phyloP scores from a whole-genome alignment of 169 alveolate genomes.

The Cryptosporidium canis region DNA sequence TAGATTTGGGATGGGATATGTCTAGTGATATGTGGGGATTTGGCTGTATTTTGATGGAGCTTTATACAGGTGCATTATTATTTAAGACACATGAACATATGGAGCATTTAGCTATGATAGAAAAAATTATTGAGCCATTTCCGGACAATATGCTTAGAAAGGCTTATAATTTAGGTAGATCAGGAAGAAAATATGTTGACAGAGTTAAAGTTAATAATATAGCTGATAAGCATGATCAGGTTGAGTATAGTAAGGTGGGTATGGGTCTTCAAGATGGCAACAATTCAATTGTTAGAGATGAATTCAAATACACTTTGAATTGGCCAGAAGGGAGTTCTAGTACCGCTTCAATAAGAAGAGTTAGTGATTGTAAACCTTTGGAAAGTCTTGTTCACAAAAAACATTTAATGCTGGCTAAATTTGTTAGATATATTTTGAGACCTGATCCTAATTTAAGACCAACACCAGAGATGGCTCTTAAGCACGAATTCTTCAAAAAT shows the following conservation, averaged over 20 bases:
- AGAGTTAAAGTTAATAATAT: background rate
- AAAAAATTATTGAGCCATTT: constrained; percentile 84
- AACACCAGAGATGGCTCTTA: constrained; percentile 86
- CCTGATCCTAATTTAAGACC: constrained; percentile 86
- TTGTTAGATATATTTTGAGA: constrained; percentile 82
- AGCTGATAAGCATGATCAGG: background rate
- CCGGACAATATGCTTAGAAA: constrained; percentile 85
- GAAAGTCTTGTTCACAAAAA: constrained; percentile 81
- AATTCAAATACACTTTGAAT: constrained; percentile 63
- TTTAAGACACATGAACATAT: constrained; percentile 93
- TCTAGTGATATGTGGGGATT: constrained; percentile 96
- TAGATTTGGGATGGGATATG: constrained; percentile 92
- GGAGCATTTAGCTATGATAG: constrained; percentile 95
- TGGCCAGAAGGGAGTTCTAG: constrained; percentile 87
- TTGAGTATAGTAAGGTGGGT: background rate
- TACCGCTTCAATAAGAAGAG: constrained; percentile 79
- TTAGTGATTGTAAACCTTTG: constrained; percentile 76
- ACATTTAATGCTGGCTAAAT: constrained; percentile 86
- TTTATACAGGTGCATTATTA: constrained; percentile 92
- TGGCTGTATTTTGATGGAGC: constrained; percentile 94
- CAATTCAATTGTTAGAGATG: constrained; percentile 10
- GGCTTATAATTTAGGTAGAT: constrained; percentile 31
- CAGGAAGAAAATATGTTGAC: constrained; percentile 41
- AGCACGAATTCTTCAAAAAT: constrained; percentile 83
- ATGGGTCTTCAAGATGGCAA: background rate